Conservation (phyloP, 805 yeast genomes). For the Monosporozyma aquatica region DNA sequence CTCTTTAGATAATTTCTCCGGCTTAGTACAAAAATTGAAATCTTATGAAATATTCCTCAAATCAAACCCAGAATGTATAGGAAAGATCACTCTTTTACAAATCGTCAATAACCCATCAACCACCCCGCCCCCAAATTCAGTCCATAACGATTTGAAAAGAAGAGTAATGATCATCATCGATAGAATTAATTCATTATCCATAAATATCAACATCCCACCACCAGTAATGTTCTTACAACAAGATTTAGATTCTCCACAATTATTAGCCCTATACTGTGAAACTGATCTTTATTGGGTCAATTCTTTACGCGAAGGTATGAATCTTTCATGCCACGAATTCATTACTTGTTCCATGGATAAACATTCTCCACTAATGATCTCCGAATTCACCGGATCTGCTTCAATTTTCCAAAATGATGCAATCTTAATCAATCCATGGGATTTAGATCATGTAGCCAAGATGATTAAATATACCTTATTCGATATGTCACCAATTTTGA, state of each 20-base stretch:
- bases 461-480: conserved; percentile 48
- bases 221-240: conserved; percentile 84
- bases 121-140: no score
- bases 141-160: conserved; percentile 56
- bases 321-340: conserved; percentile 91
- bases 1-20: conserved; percentile 78
- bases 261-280: conserved; percentile 72
- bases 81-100: conserved; percentile 68
- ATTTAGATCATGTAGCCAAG: conserved; percentile 52
- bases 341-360: conserved; percentile 61
- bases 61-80: conserved; percentile 61
- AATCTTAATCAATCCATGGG: conserved; percentile 85
- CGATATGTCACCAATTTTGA: conserved; percentile 50
- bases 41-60: conserved; percentile 77
- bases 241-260: conserved; percentile 83
- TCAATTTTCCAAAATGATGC: conserved; percentile 64
- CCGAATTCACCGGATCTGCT: conserved; percentile 95
- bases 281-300: conserved; percentile 85
- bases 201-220: conserved; percentile 61
- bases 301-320: conserved; percentile 94
- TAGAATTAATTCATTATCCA: conserved; percentile 69
- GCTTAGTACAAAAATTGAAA: conserved; percentile 74
- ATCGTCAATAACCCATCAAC: conserved; percentile 60
- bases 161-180: conserved; percentile 71
- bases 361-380: conserved; percentile 73